Evolutionary conservation across 2,329 filamentous ascomycete species (phyloP).

Genomic region (Colletotrichum sojae): DNA sequence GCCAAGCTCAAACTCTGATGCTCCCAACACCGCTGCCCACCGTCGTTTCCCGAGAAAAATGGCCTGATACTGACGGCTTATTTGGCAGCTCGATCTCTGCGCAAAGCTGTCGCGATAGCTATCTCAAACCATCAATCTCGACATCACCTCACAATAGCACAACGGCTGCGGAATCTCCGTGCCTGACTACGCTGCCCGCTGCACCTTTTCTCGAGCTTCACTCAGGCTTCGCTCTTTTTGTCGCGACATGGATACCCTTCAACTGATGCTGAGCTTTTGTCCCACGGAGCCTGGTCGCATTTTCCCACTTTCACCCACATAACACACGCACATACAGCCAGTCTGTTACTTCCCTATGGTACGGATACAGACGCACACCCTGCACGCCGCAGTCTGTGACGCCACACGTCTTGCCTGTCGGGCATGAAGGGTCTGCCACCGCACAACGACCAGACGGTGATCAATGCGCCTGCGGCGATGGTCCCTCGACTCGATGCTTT

Average conservation of each 20-base stretch:
- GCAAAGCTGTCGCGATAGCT: constrained; percentile 30
- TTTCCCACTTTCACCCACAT: no score
- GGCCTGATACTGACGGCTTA: constrained; percentile 37
- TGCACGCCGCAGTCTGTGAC: constrained; percentile 22
- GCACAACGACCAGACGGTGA: constrained; percentile 18
- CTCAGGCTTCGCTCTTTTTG: no score
- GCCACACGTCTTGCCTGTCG: constrained; percentile 36
- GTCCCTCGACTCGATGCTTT: constrained; percentile 15
- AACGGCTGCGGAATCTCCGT: constrained; percentile 1
- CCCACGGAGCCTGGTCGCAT: no score
- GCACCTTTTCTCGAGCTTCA: not conserved
- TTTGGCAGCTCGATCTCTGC: constrained; percentile 39
- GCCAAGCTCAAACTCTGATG: constrained; percentile 31
- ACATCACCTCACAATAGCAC: constrained; percentile 4
- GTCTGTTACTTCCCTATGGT: no score
- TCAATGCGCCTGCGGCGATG: constrained; percentile 24
- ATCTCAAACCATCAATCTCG: constrained; percentile 36
- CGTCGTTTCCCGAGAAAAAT: constrained; percentile 22
- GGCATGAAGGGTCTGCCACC: constrained; percentile 16
- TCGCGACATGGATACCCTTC: no score
- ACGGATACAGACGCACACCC: constrained; percentile 2
- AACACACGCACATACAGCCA: no score
- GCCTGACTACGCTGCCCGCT: constrained; percentile 1
- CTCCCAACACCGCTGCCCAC: constrained; percentile 16
- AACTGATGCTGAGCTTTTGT: no score